Evolutionary conservation across 2,329 filamentous ascomycete species (phyloP).

Genomic region (Furcasterigmium furcatum): DNA sequence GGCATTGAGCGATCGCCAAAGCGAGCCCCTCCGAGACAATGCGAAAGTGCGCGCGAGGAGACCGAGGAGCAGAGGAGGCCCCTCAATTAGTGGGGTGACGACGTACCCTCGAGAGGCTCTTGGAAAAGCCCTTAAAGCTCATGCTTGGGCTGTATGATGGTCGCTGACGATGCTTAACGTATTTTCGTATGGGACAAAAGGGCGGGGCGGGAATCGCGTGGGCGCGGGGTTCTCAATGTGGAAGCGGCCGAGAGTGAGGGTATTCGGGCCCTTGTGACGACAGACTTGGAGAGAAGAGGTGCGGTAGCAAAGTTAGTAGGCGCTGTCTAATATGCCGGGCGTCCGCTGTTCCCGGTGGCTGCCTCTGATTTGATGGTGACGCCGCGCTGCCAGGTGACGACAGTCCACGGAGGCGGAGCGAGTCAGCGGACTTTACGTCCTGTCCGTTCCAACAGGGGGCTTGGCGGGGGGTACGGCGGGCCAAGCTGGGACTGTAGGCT

Average conservation of each 20-base stretch:
- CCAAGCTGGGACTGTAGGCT: neutral
- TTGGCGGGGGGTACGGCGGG: neutral
- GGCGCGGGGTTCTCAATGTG: too few relatives aligned
- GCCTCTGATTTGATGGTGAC: conserved; percentile 1
- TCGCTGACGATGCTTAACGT: neutral
- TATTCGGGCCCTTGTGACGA: conserved; percentile 1
- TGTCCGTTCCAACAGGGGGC: neutral
- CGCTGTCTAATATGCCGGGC: conserved; percentile 1
- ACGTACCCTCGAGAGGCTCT: conserved; percentile 79
- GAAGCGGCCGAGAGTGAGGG: neutral
- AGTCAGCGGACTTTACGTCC: neutral
- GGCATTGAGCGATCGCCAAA: neutral
- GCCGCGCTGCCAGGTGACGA: neutral
- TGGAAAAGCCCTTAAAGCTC: conserved; percentile 97
- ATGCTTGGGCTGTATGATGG: conserved; percentile 45
- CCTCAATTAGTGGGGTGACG: conserved; percentile 16
- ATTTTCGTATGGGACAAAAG: neutral
- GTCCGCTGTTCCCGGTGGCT: neutral
- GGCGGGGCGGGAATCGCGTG: too few relatives aligned
- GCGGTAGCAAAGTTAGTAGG: neutral
- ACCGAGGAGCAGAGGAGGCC: conserved; percentile 2
- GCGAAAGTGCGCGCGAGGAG: too few relatives aligned
- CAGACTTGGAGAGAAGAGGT: neutral
- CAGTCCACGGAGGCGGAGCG: neutral
- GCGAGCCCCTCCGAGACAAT: too few relatives aligned